Evolutionary conservation across 768 basidiomycete species (phyloP).

Genomic region (Tricholoma flavovirens): DNA sequence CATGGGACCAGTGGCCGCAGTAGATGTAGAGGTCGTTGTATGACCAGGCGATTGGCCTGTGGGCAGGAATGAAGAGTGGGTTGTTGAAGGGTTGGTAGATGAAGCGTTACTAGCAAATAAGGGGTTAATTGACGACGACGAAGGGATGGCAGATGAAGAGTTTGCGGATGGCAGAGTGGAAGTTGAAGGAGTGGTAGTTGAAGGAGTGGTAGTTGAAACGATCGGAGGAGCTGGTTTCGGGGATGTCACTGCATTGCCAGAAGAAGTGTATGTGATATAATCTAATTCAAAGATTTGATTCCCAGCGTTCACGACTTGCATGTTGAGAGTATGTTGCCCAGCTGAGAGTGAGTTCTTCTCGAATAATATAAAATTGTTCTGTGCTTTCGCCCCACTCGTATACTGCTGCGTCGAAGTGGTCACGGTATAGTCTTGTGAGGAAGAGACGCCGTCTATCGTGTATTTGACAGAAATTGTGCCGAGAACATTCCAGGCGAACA

Average conservation of each 20-base stretch:
- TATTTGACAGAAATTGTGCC: background rate
- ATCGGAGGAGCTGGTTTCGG: background rate
- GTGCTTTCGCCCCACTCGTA: background rate
- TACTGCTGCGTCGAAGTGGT: background rate
- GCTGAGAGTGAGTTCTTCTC: constrained; percentile 9
- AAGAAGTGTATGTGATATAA: constrained; percentile 22
- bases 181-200: too few relatives aligned
- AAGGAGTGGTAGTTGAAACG: too few relatives aligned
- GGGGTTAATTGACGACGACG: too few relatives aligned
- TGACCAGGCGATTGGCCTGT: background rate
- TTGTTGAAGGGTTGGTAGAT: too few relatives aligned
- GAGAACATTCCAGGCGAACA: background rate
- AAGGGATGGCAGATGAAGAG: too few relatives aligned
- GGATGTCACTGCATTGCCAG: constrained; percentile 10
- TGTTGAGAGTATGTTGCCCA: constrained; percentile 20
- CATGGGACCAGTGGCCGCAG: background rate
- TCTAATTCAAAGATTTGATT: constrained; percentile 22
- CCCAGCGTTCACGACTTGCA: constrained; percentile 16
- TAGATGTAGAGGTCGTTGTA: background rate
- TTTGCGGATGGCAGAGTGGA: too few relatives aligned
- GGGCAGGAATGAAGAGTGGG: too few relatives aligned
- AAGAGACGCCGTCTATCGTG: constrained; percentile 1
- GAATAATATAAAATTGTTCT: background rate
- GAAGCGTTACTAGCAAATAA: too few relatives aligned
- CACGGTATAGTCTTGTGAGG: background rate